Percentiles rank a stretch among this genome's conserved stretches.
Conservation (phyloP, 108 stramenopile species). For the Stephanodiscus triporus region DNA sequence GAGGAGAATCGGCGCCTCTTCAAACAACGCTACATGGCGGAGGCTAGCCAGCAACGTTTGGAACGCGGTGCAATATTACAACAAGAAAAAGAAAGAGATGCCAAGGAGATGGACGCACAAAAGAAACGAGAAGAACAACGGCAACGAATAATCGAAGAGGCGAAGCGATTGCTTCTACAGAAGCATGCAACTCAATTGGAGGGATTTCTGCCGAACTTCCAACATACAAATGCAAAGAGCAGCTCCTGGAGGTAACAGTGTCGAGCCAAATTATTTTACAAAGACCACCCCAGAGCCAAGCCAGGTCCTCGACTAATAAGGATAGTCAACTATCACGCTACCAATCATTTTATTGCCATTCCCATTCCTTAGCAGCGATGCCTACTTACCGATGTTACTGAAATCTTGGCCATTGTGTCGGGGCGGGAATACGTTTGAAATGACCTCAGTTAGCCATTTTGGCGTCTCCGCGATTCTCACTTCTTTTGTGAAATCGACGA, state of each 20-base stretch:
- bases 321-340: too few species aligned
- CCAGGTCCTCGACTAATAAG: too few species aligned
- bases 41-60: conserved; percentile 49
- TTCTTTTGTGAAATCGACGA: conserved; percentile 21
- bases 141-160: conserved; percentile 57
- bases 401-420: too few species aligned
- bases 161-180: conserved; percentile 51
- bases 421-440: too few species aligned
- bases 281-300: too few species aligned
- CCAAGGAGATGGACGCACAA: conserved; percentile 29
- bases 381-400: too few species aligned
- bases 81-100: conserved; percentile 52
- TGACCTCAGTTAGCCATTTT: too few species aligned
- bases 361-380: too few species aligned
- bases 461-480: not conserved
- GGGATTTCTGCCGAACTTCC: conserved; percentile 54
- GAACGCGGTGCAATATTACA: conserved; percentile 45
- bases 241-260: not conserved
- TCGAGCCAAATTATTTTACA: too few species aligned
- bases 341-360: too few species aligned
- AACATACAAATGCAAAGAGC: not conserved
- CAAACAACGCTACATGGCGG: conserved; percentile 52
- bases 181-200: conserved; percentile 58
- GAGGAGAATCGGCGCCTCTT: conserved; percentile 33
- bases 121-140: conserved; percentile 56